phyloP scores from a whole-genome alignment of 2,329 filamentous ascomycete genomes.

The Fusarium citri region DNA sequence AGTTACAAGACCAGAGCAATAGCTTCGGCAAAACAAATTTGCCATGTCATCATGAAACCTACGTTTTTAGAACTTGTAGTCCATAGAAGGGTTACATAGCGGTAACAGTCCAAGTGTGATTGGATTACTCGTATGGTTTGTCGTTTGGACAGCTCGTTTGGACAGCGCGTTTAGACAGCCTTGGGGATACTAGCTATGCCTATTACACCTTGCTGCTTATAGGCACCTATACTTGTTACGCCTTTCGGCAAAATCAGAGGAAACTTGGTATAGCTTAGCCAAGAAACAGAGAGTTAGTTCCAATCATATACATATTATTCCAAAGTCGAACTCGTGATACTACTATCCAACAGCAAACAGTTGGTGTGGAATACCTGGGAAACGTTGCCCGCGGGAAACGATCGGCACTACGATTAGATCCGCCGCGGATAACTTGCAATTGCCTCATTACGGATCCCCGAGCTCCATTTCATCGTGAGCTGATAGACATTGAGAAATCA shows the following conservation, averaged over 20 bases:
- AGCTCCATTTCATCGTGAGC: not conserved
- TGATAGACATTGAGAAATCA: not conserved
- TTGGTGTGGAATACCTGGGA: not conserved
- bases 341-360: not conserved
- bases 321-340: not conserved
- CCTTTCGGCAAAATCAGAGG: not conserved
- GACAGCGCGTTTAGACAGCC: not conserved
- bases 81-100: not conserved
- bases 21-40: not conserved
- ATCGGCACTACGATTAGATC: slow-evolving; percentile 10
- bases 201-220: not conserved
- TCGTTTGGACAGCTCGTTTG: slow-evolving; percentile 8
- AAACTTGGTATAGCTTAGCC: not conserved
- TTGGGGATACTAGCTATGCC: not conserved
- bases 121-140: slow-evolving; percentile 8
- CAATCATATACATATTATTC: not conserved
- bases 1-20: not conserved
- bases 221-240: not conserved
- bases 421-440: not conserved
- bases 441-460: not conserved
- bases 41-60: no score
- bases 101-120: not conserved
- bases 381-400: slow-evolving; percentile 10
- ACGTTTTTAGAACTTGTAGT: not conserved
- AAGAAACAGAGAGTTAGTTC: not conserved